Conservation (phyloP, 306 rosid genomes). For the cucumber (Cucumis sativus) region Cucumber_9930_V3 NC_026655.2:9103501-9104000, state of each 20-base stretch:
- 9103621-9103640: background rate
- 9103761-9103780: background rate
- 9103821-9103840: too few relatives aligned
- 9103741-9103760: background rate
- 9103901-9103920: too few relatives aligned
- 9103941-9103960: too few relatives aligned
- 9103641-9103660: background rate
- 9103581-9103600: background rate
- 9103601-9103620: background rate
- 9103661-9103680: background rate
- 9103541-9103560: background rate
- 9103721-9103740: background rate
- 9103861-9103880: too few relatives aligned
- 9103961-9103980: too few relatives aligned
- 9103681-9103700: background rate
- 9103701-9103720: background rate
- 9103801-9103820: slow-evolving; percentile 94
- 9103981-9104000: too few relatives aligned
- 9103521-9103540: background rate
- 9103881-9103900: too few relatives aligned
- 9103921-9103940: too few relatives aligned
- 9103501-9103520: too few relatives aligned
- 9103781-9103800: slow-evolving; percentile 15
- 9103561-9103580: background rate
- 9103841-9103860: too few relatives aligned